A percentile compares a stretch with the other conserved stretches of the same genome.
These are phyloP conservation scores for Paecilomyces variotii DNA, from an alignment of 2,329 filamentous ascomycete genomes.

Conservation along the genomic window DNA sequence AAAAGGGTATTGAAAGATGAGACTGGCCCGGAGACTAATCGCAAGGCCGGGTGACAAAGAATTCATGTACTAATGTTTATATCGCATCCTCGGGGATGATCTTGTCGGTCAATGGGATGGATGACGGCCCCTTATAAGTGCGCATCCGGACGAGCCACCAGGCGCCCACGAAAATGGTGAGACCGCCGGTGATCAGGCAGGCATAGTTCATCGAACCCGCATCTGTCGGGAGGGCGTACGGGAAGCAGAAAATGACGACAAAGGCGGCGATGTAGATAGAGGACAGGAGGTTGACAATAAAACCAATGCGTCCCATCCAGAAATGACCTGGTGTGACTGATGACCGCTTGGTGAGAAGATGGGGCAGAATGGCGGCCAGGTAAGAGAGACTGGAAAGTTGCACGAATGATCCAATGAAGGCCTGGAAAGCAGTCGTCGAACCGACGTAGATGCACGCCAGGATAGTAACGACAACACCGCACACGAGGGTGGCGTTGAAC, in stretches of 20 bases:
- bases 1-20: neutral
- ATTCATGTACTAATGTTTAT: constrained; percentile 8
- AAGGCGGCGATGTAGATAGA: constrained; percentile 49
- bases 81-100: constrained; percentile 22
- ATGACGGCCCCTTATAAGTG: constrained; percentile 29
- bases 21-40: neutral
- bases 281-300: constrained; percentile 41
- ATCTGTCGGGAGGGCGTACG: constrained; percentile 39
- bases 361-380: constrained; percentile 43
- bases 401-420: constrained; percentile 52
- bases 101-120: constrained; percentile 27
- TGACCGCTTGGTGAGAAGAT: constrained; percentile 45
- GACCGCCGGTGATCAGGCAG: constrained; percentile 44
- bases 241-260: constrained; percentile 54
- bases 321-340: constrained; percentile 48
- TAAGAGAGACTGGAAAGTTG: constrained; percentile 51
- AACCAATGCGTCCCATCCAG: constrained; percentile 45
- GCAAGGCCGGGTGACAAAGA: constrained; percentile 12
- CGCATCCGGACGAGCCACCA: constrained; percentile 37
- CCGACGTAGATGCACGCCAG: constrained; percentile 52
- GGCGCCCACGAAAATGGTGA: constrained; percentile 41
- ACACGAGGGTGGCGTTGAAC: constrained; percentile 51
- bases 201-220: constrained; percentile 48
- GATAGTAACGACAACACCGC: constrained; percentile 43
- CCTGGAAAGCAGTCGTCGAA: constrained; percentile 47